phyloP scores from a whole-genome alignment of 768 basidiomycete species.

The Pisolithus microcarpus region DNA sequence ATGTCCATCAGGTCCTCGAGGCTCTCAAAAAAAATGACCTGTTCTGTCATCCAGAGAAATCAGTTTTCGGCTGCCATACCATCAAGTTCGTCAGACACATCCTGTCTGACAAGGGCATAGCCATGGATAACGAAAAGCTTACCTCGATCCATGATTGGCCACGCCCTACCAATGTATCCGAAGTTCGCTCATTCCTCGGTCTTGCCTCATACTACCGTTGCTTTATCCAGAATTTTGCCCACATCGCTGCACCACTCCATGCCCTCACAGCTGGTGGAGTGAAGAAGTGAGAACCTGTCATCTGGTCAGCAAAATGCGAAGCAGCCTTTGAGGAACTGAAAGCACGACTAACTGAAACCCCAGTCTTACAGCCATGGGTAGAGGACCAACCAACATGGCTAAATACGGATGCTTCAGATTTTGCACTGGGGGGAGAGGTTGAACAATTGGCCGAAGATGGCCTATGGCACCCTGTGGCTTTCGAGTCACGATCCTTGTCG shows the following conservation, averaged over 20 bases:
- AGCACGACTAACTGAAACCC: neutral
- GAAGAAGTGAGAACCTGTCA: neutral
- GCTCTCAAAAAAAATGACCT: constrained; percentile 22
- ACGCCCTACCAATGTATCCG: neutral
- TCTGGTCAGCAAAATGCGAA: too few species aligned
- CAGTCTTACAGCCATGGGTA: neutral
- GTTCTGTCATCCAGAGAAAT: neutral
- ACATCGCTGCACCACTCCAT: neutral
- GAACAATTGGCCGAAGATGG: neutral
- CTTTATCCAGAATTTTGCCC: neutral
- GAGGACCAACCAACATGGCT: neutral
- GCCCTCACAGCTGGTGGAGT: neutral
- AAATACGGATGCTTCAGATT: neutral
- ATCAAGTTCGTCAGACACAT: neutral
- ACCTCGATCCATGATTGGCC: neutral
- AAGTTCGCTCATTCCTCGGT: too few species aligned
- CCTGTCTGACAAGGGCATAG: neutral
- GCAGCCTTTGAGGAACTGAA: neutral
- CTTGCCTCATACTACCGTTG: neutral
- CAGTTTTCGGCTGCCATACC: neutral
- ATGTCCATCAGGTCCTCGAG: constrained; percentile 26
- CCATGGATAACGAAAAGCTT: neutral
- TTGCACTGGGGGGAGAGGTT: neutral
- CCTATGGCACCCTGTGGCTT: neutral
- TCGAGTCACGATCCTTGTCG: too few species aligned